Evolutionary conservation across 441 rosid genomes (phyloP), one percentile per base, ranked within the genome.

Genomic region (Populus trichocarpa): DNA sequence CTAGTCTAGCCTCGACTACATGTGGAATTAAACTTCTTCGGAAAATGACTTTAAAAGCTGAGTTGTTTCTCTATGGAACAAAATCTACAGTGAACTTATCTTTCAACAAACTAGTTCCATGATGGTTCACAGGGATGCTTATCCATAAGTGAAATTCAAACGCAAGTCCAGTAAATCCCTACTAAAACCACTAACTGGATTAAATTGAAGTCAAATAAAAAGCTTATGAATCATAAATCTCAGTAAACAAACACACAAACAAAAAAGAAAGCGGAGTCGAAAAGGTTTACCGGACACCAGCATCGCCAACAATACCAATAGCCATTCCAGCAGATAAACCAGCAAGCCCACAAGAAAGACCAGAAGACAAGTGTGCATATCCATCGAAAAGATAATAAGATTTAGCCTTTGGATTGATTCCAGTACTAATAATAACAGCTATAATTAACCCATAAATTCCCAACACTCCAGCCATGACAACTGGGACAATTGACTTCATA

Each of bases 271-370:
- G 61, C 61, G 7, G 61, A 53, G n/a, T 53, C 3, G 57, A 18
- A 53, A 53, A 53, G n/a, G n/a, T 53, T 53, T 89, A 92, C 96
- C 96, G 90, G 74, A 92, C 97, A 76, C 94, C 94, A 12, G 92
- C 94, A 85, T 92, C 94, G 53, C 91, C 93, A 53, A 90, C 92
- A 26, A 91, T 89, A 22, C 93, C 93, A 66, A 91, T 92, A 22
- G 93, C 93, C 97, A 92, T 92, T 74, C 97, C 97, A 76, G 95
- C 95, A 36, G 93, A 86, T 57, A 92, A 92, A 38, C 94, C 93
- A 59, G 95, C 93, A 74, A 92, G 86, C 50, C 89, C 89, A 65
- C 89, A 85, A 69, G 89, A 78, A 20, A 87, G 86, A 23, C 88
- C 88, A n/a, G 88, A 87, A 0, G 89, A 87, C 16, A 87, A 74